Evolutionary conservation across 1,284 basidiomycete species (phyloP).

Genomic region (Puccinia polysora): DNA sequence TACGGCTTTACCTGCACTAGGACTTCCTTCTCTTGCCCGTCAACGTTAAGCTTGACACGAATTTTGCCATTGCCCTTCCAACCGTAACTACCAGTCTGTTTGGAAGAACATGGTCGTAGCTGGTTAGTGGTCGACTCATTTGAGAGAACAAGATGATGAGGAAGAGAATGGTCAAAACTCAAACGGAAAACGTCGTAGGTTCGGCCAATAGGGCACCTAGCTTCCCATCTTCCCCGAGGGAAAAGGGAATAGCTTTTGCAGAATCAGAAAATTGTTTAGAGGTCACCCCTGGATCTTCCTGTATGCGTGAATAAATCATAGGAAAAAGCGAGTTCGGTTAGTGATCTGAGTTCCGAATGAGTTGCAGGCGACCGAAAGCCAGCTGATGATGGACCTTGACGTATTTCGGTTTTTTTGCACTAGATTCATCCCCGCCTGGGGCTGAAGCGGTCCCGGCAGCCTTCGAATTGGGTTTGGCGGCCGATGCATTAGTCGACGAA

Average conservation of each 20-base stretch:
- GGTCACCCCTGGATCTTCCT: constrained; percentile 16
- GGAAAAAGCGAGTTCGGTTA: not conserved
- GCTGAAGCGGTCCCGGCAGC: not conserved
- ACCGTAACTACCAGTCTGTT: constrained; percentile 19
- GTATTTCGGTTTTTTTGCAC: not conserved
- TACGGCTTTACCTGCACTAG: not conserved
- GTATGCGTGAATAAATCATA: not conserved
- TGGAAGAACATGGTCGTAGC: not conserved
- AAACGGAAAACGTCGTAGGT: constrained; percentile 20
- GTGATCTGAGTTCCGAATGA: not conserved
- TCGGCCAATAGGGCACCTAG: not conserved
- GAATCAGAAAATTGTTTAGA: constrained; percentile 16
- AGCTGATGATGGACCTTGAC: not conserved
- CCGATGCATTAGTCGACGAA: not conserved
- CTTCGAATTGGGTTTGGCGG: not conserved
- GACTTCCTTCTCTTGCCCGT: constrained; percentile 18
- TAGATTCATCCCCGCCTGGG: not conserved
- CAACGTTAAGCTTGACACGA: not conserved
- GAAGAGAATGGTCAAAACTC: not conserved
- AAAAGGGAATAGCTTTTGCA: not conserved
- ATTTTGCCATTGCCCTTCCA: constrained; percentile 3
- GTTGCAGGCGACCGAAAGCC: not conserved
- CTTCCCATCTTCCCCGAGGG: not conserved
- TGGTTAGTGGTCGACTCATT: not conserved
- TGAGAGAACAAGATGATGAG: not conserved